Conservation (phyloP, 176 grass and related monocot species). For the Carex pumila region DNA sequence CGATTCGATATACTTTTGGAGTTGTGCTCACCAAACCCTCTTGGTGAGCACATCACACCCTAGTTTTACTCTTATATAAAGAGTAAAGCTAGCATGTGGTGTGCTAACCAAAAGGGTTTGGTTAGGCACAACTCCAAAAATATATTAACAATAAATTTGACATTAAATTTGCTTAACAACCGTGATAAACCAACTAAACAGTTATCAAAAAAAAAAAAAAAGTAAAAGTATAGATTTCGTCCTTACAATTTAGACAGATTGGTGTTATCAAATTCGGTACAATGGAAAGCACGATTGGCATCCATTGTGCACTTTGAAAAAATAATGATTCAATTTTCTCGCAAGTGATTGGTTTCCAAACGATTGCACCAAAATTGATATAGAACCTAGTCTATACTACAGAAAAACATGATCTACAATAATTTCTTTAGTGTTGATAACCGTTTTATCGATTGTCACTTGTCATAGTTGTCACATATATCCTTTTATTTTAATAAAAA, state of each 20-base stretch:
- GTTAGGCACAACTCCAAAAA: too few relatives aligned
- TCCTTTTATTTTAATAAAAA: not conserved
- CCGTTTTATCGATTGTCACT: not conserved
- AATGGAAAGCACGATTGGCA: not conserved
- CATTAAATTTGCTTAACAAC: not conserved
- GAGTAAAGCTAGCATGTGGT: too few relatives aligned
- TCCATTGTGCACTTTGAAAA: not conserved
- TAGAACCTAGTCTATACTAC: not conserved
- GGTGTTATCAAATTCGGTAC: not conserved
- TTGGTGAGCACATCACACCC: too few relatives aligned
- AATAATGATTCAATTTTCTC: too few relatives aligned
- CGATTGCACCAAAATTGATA: not conserved
- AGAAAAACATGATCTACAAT: not conserved
- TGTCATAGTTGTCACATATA: not conserved
- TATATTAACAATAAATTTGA: too few relatives aligned
- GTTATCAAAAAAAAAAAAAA: not conserved
- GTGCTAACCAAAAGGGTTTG: too few relatives aligned
- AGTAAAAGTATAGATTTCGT: not conserved
- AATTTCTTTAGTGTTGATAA: not conserved
- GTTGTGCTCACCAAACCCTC: too few relatives aligned
- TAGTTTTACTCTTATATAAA: too few relatives aligned
- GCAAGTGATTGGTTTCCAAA: not conserved
- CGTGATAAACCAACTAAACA: not conserved
- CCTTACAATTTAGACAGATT: not conserved
- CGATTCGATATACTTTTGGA: too few relatives aligned